Evolutionary conservation across 345 rosid genomes (phyloP).

Genomic region (Aegle marmelos): DNA sequence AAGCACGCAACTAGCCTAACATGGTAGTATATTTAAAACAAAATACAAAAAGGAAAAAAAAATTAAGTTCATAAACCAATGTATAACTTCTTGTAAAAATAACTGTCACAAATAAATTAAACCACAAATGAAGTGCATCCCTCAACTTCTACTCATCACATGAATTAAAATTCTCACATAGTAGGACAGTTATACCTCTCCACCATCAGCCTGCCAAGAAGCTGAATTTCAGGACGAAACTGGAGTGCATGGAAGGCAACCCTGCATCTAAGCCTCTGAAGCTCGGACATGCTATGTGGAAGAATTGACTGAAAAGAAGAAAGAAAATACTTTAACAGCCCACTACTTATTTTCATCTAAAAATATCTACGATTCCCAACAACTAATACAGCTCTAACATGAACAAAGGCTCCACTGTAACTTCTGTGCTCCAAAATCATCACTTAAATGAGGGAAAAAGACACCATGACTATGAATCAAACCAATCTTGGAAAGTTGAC

Average conservation of each 20-base stretch:
- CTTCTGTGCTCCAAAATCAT: neutral
- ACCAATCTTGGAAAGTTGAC: neutral
- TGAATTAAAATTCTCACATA: conserved; percentile 1
- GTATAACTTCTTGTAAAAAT: neutral
- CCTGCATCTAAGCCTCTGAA: conserved; percentile 94
- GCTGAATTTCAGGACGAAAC: conserved; percentile 79
- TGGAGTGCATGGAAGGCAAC: conserved; percentile 96
- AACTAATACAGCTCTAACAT: neutral
- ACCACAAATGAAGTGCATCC: neutral
- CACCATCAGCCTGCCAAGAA: conserved; percentile 73
- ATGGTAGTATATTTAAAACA: neutral
- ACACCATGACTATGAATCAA: neutral
- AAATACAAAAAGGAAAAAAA: neutral
- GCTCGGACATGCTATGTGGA: conserved; percentile 75
- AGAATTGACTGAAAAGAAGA: conserved; percentile 65
- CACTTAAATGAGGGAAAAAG: neutral
- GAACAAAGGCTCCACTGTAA: neutral
- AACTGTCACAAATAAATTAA: neutral
- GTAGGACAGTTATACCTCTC: conserved; percentile 56
- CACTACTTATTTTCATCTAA: neutral
- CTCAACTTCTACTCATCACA: neutral
- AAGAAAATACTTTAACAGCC: conserved; percentile 7
- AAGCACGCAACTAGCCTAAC: neutral
- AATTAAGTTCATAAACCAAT: neutral
- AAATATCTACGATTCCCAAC: neutral